These are phyloP conservation scores for Clitopilus hobsonii DNA, from an alignment of 768 basidiomycete genomes.

Conservation along the genomic window DNA sequence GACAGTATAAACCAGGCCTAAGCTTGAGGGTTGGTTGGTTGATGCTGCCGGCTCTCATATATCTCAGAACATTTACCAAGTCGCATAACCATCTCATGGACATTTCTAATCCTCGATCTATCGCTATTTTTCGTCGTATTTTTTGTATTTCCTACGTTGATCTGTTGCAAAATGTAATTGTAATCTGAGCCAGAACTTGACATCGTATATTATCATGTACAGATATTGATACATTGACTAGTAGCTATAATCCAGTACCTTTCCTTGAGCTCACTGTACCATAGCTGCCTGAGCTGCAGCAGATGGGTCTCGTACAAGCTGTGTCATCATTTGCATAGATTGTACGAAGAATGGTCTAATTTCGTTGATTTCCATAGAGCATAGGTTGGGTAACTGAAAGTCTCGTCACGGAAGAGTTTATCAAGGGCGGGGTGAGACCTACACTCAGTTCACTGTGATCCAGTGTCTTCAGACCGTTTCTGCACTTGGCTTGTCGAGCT, in stretches of 20 bases:
- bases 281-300: constrained; percentile 2
- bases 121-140: neutral
- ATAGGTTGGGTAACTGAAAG: constrained; percentile 73
- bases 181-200: too few relatives aligned
- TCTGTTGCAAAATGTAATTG: neutral
- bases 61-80: too few relatives aligned
- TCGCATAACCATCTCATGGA: too few relatives aligned
- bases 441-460: constrained; percentile 83
- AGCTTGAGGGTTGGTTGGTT: neutral
- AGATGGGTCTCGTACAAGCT: constrained; percentile 30
- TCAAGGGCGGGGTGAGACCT: constrained; percentile 18
- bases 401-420: neutral
- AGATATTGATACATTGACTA: too few relatives aligned
- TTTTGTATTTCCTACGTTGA: neutral
- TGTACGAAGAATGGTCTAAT: constrained; percentile 85
- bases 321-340: constrained; percentile 70
- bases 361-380: constrained; percentile 92
- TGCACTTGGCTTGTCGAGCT: constrained; percentile 89
- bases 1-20: constrained; percentile 15
- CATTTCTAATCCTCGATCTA: neutral
- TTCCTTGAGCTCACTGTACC: constrained; percentile 9
- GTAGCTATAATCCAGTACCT: too few relatives aligned
- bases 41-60: too few relatives aligned
- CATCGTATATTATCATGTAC: too few relatives aligned
- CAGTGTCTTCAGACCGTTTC: constrained; percentile 76